Base-by-base conservation (phyloP, 257 asterid species). In the Striga asiatica region DNA sequence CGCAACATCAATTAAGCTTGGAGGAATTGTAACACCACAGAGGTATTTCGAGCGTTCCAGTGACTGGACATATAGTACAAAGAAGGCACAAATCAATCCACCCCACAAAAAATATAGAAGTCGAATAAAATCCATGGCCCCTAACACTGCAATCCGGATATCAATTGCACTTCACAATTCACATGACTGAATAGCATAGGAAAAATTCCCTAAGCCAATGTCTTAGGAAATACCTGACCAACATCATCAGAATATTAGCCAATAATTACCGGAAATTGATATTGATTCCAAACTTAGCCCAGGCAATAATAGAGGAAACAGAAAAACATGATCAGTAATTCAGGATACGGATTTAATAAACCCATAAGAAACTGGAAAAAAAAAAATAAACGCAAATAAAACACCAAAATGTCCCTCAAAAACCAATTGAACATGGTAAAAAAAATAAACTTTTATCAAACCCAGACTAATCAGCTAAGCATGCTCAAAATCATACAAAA, bases 371-470 rank as follows among this genome's bases (percentile, higher is more conserved):
- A 52, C 8, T 23, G 11, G 58, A 56, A 9, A 18, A 19, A n/a
- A n/a, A n/a, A n/a, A n/a, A n/a, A n/a, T n/a, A n/a, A n/a, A n/a
- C n/a, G n/a, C n/a, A n/a, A n/a, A n/a, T n/a, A n/a, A n/a, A n/a
- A n/a, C n/a, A 49, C 60, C 63, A 47, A 23, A 57, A 20, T 35
- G 46, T 37, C 13, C 19, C 37, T 35, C 57, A 38, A 22, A n/a
- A 21, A 43, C 50, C n/a, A 43, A 56, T 24, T 10, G 50, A 49
- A 50, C 41, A 22, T 5, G 10, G 31, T 3, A 43, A 45, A 48
- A 25, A 12, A 11, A 20, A 6, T 1, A 66, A 2, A 12, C n/a
- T 13, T 39, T 13, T 10, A 29, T 29, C 6, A 29, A 29, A 7
- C 3, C 6, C 35, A 5, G 22, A 39, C 48, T 49, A 28, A 53